phyloP scores from a whole-genome alignment of 2,329 filamentous ascomycete genomes.

The Fusarium nodosum region DNA sequence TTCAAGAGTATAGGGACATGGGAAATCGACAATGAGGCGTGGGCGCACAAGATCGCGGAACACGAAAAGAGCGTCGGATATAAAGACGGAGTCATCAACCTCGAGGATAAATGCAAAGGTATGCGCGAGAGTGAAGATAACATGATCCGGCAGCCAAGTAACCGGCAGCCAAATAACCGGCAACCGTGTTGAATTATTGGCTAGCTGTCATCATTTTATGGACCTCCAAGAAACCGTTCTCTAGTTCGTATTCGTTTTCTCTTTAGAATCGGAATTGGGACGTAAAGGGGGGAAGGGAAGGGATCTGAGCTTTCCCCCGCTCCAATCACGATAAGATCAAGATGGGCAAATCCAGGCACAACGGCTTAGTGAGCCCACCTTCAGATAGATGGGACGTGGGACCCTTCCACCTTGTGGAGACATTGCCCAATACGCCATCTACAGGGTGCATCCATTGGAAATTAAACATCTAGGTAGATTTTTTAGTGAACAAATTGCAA shows the following conservation, averaged over 20 bases:
- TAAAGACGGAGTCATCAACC: slow-evolving; percentile 19
- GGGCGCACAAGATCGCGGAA: slow-evolving; percentile 37
- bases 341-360: slow-evolving; percentile 43
- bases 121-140: slow-evolving; percentile 42
- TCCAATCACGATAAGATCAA: slow-evolving; percentile 47
- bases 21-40: slow-evolving; percentile 39
- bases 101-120: slow-evolving; percentile 29
- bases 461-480: slow-evolving; percentile 25
- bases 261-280: slow-evolving; percentile 20
- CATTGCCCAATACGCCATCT: neutral
- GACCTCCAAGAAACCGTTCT: slow-evolving; percentile 20
- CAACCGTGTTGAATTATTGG: slow-evolving; percentile 24
- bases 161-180: slow-evolving; percentile 27
- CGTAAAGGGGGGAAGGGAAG: slow-evolving; percentile 1
- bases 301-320: slow-evolving; percentile 26
- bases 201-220: neutral
- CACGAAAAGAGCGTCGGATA: slow-evolving; percentile 27
- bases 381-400: slow-evolving; percentile 19
- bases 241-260: slow-evolving; percentile 43
- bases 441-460: slow-evolving; percentile 14
- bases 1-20: slow-evolving; percentile 38
- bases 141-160: slow-evolving; percentile 43
- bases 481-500: neutral
- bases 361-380: slow-evolving; percentile 25
- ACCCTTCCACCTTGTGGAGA: slow-evolving; percentile 31